Evolutionary conservation across 495 filamentous ascomycete species (phyloP).

Genomic region (Astrothelium subdiscretum): DNA sequence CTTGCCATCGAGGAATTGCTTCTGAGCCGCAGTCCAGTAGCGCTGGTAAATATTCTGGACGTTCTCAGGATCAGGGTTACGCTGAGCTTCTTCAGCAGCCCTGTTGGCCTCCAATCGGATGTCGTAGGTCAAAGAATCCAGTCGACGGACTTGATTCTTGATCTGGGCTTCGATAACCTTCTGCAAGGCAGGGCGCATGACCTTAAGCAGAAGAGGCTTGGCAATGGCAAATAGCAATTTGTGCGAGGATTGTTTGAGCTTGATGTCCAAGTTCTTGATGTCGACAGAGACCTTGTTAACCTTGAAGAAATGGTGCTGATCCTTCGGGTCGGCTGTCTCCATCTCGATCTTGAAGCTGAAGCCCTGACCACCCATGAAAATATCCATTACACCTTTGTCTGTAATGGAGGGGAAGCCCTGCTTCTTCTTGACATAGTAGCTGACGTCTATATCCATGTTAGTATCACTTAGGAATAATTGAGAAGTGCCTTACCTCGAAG

Average conservation of each 20-base stretch:
- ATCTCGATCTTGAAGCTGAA: slow-evolving; percentile 88
- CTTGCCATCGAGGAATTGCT: slow-evolving; percentile 52
- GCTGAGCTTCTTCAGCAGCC: slow-evolving; percentile 50
- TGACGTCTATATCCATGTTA: slow-evolving; percentile 49
- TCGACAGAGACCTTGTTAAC: slow-evolving; percentile 77
- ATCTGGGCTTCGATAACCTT: slow-evolving; percentile 84
- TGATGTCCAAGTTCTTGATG: slow-evolving; percentile 77
- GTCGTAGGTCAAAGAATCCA: slow-evolving; percentile 58
- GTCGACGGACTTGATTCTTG: slow-evolving; percentile 58
- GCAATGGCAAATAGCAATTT: slow-evolving; percentile 80
- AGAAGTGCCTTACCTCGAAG: slow-evolving; percentile 32
- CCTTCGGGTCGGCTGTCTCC: slow-evolving; percentile 64
- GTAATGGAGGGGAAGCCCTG: slow-evolving; percentile 85
- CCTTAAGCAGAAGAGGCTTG: slow-evolving; percentile 78
- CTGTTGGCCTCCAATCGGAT: slow-evolving; percentile 75
- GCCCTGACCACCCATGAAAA: slow-evolving; percentile 77
- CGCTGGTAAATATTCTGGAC: slow-evolving; percentile 76
- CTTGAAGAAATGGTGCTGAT: slow-evolving; percentile 82
- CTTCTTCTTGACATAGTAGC: slow-evolving; percentile 94
- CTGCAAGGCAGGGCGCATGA: slow-evolving; percentile 70
- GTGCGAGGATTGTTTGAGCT: slow-evolving; percentile 86
- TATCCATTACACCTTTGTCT: slow-evolving; percentile 81
- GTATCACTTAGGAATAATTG: not conserved
- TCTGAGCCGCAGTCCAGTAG: slow-evolving; percentile 66
- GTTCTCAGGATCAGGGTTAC: slow-evolving; percentile 56